Conservation (phyloP, 192 early-diverging fungal species). For the Kappamyces sp. region DNA sequence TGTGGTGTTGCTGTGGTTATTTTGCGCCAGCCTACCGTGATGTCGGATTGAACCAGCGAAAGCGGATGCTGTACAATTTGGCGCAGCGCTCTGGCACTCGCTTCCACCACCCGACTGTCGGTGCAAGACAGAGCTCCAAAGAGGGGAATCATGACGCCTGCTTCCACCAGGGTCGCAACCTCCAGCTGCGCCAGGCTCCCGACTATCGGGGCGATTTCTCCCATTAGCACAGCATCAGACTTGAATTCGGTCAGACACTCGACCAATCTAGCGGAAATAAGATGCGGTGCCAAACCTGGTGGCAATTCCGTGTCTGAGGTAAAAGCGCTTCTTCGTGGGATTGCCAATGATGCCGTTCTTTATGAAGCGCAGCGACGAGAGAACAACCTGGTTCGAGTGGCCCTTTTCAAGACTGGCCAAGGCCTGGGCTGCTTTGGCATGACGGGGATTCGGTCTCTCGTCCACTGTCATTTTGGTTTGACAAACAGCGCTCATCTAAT, state of each 20-base stretch:
- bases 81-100: conserved; percentile 59
- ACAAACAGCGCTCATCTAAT: too few species aligned
- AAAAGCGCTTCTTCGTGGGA: conserved; percentile 71
- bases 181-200: conserved; percentile 27
- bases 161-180: conserved; percentile 47
- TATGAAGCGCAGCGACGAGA: conserved; percentile 50
- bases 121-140: conserved; percentile 34
- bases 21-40: background rate
- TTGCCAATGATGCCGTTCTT: conserved; percentile 82
- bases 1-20: conserved; percentile 9
- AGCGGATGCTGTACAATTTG: conserved; percentile 52
- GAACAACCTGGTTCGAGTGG: too few species aligned
- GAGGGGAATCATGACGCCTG: conserved; percentile 53
- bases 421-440: too few species aligned
- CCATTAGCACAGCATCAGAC: background rate
- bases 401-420: too few species aligned
- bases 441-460: too few species aligned
- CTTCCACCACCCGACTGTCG: conserved; percentile 52
- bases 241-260: conserved; percentile 12
- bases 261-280: conserved; percentile 5
- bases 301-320: conserved; percentile 52
- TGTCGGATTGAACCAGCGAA: conserved; percentile 4
- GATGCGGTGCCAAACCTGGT: conserved; percentile 20
- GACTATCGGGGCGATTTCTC: conserved; percentile 15
- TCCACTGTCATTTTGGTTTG: too few species aligned